Conservation (phyloP, 2,329 filamentous ascomycete species). For the Thielaviopsis euricoi region DNA sequence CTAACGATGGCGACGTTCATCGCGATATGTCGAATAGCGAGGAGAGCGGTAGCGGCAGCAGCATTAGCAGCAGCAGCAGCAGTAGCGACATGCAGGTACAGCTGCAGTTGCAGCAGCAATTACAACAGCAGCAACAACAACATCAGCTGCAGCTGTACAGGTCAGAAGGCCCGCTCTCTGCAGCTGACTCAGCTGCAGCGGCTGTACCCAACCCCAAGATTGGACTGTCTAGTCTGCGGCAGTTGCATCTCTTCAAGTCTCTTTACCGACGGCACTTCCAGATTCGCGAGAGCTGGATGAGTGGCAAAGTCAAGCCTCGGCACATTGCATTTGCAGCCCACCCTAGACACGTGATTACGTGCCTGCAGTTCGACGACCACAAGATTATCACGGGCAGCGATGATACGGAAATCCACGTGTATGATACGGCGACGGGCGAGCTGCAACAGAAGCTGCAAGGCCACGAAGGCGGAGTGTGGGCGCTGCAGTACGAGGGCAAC, state of each 20-base stretch:
- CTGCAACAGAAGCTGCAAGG: constrained; percentile 71
- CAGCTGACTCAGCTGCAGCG: constrained; percentile 66
- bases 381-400: constrained; percentile 97
- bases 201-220: constrained; percentile 70
- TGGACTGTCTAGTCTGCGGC: constrained; percentile 61
- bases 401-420: constrained; percentile 94
- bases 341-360: constrained; percentile 90
- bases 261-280: constrained; percentile 85
- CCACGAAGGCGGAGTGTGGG: constrained; percentile 96
- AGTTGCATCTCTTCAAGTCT: constrained; percentile 88
- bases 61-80: neutral
- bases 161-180: constrained; percentile 71
- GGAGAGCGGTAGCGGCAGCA: neutral
- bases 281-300: constrained; percentile 86
- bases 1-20: constrained; percentile 15
- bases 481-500: constrained; percentile 89
- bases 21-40: neutral
- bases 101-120: too few relatives aligned
- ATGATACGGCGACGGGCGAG: constrained; percentile 88
- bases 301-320: constrained; percentile 63
- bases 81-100: too few relatives aligned
- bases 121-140: constrained; percentile 22
- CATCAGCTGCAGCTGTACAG: constrained; percentile 31
- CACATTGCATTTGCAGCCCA: constrained; percentile 91
- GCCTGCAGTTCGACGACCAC: constrained; percentile 91